These are phyloP conservation scores for Saccharomycopsis vini DNA, from an alignment of 805 yeast species.

Conservation along the genomic window DNA sequence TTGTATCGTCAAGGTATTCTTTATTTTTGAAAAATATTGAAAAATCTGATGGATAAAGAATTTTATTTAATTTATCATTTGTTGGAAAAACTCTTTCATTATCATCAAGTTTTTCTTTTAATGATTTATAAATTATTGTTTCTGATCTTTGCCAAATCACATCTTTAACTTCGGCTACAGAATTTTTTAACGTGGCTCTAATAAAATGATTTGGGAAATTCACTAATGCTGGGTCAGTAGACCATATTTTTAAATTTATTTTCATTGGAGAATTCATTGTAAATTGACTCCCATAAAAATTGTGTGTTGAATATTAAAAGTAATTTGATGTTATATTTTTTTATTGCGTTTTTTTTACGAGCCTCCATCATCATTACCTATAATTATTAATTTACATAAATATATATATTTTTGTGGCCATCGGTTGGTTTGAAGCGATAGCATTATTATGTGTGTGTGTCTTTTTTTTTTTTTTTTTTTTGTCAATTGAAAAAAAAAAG, in stretches of 20 bases:
- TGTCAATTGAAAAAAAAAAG: too few relatives aligned
- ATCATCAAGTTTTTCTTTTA: neutral
- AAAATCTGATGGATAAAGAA: neutral
- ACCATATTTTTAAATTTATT: conserved; percentile 3
- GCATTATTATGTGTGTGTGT: too few relatives aligned
- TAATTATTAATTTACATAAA: too few relatives aligned
- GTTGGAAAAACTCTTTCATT: neutral
- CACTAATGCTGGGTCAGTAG: neutral
- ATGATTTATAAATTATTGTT: neutral
- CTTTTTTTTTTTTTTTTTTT: too few relatives aligned
- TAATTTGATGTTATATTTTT: too few relatives aligned
- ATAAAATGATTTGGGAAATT: neutral
- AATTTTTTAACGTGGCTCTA: conserved; percentile 6
- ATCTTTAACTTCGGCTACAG: conserved; percentile 4
- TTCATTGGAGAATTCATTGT: neutral
- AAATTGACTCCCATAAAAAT: too few relatives aligned
- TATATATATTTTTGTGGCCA: too few relatives aligned
- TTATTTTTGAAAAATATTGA: neutral
- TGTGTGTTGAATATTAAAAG: too few relatives aligned
- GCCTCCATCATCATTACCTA: too few relatives aligned
- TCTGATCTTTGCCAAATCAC: conserved; percentile 8
- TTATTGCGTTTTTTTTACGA: too few relatives aligned
- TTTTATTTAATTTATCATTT: too few relatives aligned
- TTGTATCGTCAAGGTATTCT: neutral
- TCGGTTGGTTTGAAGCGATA: too few relatives aligned